These are phyloP conservation scores for Fusarium annulatum DNA, from an alignment of 2,329 filamentous ascomycete genomes.

Conservation along the genomic window DNA sequence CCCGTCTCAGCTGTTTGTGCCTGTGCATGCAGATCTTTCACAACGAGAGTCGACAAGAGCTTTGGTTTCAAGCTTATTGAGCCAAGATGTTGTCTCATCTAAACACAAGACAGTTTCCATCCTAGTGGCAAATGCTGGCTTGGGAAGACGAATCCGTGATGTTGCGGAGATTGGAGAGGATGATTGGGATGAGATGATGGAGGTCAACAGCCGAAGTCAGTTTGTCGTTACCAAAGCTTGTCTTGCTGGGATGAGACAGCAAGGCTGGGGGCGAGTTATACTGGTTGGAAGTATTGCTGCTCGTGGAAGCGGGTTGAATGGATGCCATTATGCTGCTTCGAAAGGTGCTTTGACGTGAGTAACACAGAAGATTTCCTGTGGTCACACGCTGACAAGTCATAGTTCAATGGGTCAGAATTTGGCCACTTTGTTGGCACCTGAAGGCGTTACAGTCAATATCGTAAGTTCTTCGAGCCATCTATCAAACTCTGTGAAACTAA, in stretches of 20 bases:
- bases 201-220: conserved; percentile 49
- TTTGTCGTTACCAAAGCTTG: conserved; percentile 50
- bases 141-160: conserved; percentile 50
- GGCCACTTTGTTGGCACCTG: conserved; percentile 47
- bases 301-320: conserved; percentile 49
- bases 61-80: not conserved
- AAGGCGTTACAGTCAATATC: conserved; percentile 51
- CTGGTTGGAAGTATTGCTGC: conserved; percentile 50
- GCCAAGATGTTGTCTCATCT: not conserved
- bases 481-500: not conserved
- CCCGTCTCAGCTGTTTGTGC: conserved; percentile 1
- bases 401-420: conserved; percentile 52
- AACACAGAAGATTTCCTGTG: not conserved
- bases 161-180: conserved; percentile 48
- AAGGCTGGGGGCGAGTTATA: conserved; percentile 49
- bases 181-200: conserved; percentile 52
- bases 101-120: conserved; percentile 47
- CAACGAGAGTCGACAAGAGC: conserved; percentile 20
- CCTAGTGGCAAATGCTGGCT: conserved; percentile 49
- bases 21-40: conserved; percentile 17
- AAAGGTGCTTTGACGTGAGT: conserved; percentile 46
- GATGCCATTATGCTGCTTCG: conserved; percentile 51
- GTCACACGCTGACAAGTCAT: not conserved
- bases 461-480: conserved; percentile 23
- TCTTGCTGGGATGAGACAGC: conserved; percentile 46